These are phyloP conservation scores for Elsinoe ampelina DNA, from an alignment of 2,329 filamentous ascomycete species.

Conservation along the genomic window DNA sequence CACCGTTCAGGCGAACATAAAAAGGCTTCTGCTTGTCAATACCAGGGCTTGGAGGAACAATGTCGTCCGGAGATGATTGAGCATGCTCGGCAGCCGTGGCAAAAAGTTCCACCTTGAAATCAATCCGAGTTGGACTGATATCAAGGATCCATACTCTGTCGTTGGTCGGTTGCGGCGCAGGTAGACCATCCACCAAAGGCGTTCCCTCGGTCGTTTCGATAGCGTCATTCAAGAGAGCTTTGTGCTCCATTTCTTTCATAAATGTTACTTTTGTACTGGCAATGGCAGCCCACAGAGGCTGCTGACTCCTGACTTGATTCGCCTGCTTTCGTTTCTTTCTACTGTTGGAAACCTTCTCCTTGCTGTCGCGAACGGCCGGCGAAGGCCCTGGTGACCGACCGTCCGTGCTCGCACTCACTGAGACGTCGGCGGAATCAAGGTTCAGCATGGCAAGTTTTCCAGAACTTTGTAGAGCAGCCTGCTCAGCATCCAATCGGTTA, in stretches of 20 bases:
- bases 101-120: slow-evolving; percentile 45
- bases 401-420: slow-evolving; percentile 35
- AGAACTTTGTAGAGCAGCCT: slow-evolving; percentile 5
- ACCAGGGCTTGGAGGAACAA: slow-evolving; percentile 32
- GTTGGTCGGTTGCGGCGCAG: slow-evolving; percentile 43
- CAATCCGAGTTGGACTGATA: slow-evolving; percentile 67
- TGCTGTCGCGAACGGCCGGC: slow-evolving; percentile 44
- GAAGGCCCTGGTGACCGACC: slow-evolving; percentile 43
- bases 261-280: slow-evolving; percentile 96
- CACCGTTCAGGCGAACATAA: slow-evolving; percentile 69
- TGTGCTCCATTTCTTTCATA: slow-evolving; percentile 69
- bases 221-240: slow-evolving; percentile 63
- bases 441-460: slow-evolving; percentile 13
- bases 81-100: slow-evolving; percentile 20
- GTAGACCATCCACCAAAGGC: slow-evolving; percentile 23
- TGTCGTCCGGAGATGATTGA: slow-evolving; percentile 28
- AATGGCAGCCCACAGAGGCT: slow-evolving; percentile 88
- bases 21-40: slow-evolving; percentile 66
- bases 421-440: slow-evolving; percentile 31
- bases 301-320: slow-evolving; percentile 78
- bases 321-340: slow-evolving; percentile 88
- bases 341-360: slow-evolving; percentile 50
- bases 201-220: slow-evolving; percentile 37
- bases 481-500: slow-evolving; percentile 9
- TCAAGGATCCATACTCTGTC: slow-evolving; percentile 74